A percentile compares a stretch with the other conserved stretches of the same genome.
Conservation (phyloP, 2,329 filamentous ascomycete species). For the Fusarium chuoi region DNA sequence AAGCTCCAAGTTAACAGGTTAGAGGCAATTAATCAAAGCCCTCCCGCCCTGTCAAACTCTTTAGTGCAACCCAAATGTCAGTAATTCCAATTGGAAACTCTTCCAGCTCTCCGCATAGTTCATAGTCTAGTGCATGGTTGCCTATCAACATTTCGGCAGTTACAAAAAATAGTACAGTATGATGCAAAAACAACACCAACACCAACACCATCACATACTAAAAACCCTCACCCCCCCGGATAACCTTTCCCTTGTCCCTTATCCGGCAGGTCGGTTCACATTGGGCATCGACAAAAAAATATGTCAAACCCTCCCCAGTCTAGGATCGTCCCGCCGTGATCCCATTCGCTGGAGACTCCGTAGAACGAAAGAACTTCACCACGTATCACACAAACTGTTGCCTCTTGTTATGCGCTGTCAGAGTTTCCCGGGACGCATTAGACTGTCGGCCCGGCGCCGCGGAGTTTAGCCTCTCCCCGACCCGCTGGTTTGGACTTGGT, state of each 20-base stretch:
- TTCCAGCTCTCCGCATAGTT: neutral
- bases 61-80: neutral
- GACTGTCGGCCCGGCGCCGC: conserved; percentile 35
- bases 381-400: conserved; percentile 3
- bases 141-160: conserved; percentile 30
- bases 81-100: neutral
- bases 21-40: neutral
- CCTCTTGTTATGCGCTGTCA: conserved; percentile 24
- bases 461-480: conserved; percentile 28
- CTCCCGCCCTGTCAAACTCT: neutral
- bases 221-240: neutral
- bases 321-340: conserved; percentile 19
- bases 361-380: neutral
- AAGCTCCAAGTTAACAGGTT: neutral
- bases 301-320: neutral
- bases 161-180: neutral
- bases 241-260: conserved; percentile 18
- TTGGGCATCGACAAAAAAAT: conserved; percentile 30
- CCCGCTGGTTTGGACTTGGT: conserved; percentile 24
- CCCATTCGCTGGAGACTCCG: conserved; percentile 20
- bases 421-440: conserved; percentile 2
- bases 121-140: conserved; percentile 6
- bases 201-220: neutral
- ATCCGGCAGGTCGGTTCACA: conserved; percentile 30
- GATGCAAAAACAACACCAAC: neutral